Conservation (phyloP, 1,139 yeast species). For the Yamadazyma conglobata region DNA sequence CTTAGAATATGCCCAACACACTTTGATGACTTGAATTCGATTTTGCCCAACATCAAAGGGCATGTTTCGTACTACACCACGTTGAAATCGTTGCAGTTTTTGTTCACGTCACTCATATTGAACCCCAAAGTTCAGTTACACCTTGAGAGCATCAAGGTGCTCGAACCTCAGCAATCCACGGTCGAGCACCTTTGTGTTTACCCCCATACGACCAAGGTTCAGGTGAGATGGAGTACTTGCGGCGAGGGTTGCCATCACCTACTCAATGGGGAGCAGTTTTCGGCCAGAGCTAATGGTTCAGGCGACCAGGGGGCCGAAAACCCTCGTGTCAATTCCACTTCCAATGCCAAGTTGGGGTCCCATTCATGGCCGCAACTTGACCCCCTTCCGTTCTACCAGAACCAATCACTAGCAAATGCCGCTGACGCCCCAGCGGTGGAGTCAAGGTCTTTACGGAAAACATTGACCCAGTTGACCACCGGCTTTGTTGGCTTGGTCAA, state of each 20-base stretch:
- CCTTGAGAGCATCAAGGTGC: constrained; percentile 38
- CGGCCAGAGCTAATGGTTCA: neutral
- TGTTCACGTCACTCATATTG: constrained; percentile 52
- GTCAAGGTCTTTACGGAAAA: constrained; percentile 3
- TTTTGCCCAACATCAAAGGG: constrained; percentile 62
- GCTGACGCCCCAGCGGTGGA: neutral
- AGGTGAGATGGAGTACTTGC: constrained; percentile 64
- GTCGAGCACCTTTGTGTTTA: constrained; percentile 33
- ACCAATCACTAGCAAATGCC: neutral
- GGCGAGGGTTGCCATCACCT: constrained; percentile 48
- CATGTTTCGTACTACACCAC: constrained; percentile 53
- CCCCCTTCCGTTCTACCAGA: constrained; percentile 3
- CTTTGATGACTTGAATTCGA: constrained; percentile 42
- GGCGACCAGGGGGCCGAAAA: too few species aligned
- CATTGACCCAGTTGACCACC: constrained; percentile 23
- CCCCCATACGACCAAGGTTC: constrained; percentile 48
- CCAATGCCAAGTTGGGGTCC: constrained; percentile 36
- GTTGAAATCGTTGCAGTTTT: constrained; percentile 50
- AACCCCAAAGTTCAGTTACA: constrained; percentile 50
- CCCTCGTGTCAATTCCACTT: constrained; percentile 22
- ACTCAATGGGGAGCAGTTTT: constrained; percentile 7
- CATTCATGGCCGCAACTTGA: constrained; percentile 41
- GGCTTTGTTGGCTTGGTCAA: constrained; percentile 32
- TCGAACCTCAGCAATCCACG: constrained; percentile 13
- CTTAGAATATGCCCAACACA: constrained; percentile 64